phyloP scores from a whole-genome alignment of 805 yeast species.

The Lipomyces mesembrius region DNA sequence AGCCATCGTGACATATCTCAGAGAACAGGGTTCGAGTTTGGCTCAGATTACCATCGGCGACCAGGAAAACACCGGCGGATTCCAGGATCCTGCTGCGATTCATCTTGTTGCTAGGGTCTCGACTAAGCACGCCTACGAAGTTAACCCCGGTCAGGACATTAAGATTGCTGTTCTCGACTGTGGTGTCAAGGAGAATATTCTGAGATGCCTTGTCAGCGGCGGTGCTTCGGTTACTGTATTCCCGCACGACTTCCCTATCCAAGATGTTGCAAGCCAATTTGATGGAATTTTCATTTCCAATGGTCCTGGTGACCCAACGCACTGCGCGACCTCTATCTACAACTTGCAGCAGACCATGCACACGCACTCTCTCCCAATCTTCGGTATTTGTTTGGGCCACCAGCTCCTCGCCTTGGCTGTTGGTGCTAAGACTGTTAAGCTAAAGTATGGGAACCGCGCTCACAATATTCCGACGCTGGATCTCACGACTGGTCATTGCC shows the following conservation, averaged over 20 bases:
- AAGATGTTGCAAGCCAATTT: slow-evolving; percentile 85
- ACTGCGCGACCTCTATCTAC: slow-evolving; percentile 76
- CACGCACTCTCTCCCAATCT: slow-evolving; percentile 75
- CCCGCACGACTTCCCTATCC: slow-evolving; percentile 94
- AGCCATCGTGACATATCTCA: slow-evolving; percentile 84
- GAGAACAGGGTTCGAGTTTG: slow-evolving; percentile 95
- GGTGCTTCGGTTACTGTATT: slow-evolving; percentile 96
- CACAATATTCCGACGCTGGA: slow-evolving; percentile 97
- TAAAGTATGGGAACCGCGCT: slow-evolving; percentile 99
- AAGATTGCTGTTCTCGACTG: slow-evolving; percentile 96
- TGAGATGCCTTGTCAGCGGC: slow-evolving; percentile 89
- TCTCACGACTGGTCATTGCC: slow-evolving; percentile 89
- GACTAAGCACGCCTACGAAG: slow-evolving; percentile 92
- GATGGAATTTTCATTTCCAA: slow-evolving; percentile 95
- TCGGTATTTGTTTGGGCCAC: slow-evolving; percentile 98
- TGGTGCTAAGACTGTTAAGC: slow-evolving; percentile 89
- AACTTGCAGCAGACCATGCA: slow-evolving; percentile 75
- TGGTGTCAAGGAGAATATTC: slow-evolving; percentile 97
- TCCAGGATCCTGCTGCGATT: slow-evolving; percentile 88
- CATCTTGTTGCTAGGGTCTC: slow-evolving; percentile 92
- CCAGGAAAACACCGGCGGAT: slow-evolving; percentile 42
- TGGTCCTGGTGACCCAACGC: slow-evolving; percentile 98
- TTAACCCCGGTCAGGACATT: slow-evolving; percentile 56
- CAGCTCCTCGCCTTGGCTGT: slow-evolving; percentile 93
- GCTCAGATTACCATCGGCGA: slow-evolving; percentile 90